A percentile compares a stretch with the other conserved stretches of the same genome.
Evolutionary conservation across 139 green algal species (phyloP).

Genomic region (Medakamo hakoo): DNA sequence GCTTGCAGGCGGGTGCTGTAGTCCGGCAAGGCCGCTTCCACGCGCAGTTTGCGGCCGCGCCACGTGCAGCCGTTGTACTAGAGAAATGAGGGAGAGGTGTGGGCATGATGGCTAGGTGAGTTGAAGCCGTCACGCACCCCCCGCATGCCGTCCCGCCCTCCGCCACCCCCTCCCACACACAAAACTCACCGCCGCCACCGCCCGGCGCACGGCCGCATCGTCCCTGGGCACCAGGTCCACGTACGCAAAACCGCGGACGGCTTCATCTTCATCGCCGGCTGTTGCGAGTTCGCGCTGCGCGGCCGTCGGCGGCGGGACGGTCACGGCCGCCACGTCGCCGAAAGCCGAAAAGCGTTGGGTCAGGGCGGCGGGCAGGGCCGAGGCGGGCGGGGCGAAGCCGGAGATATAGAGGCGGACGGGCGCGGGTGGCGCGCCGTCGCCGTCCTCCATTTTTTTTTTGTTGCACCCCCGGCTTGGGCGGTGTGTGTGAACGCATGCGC

Average conservation of each 20-base stretch:
- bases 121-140: not conserved
- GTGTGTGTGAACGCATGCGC: too few species aligned
- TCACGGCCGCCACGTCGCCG: slow-evolving; percentile 9
- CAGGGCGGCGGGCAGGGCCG: too few species aligned
- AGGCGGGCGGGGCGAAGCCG: not conserved
- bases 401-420: not conserved
- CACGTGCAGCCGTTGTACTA: slow-evolving; percentile 29
- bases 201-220: slow-evolving; percentile 3
- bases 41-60: slow-evolving; percentile 16
- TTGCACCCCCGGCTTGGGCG: too few species aligned
- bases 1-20: slow-evolving; percentile 8
- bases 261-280: too few species aligned
- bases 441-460: not conserved
- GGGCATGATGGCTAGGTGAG: not conserved
- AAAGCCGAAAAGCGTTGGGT: slow-evolving; percentile 15
- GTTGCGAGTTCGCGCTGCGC: not conserved
- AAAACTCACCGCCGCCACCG: slow-evolving; percentile 13
- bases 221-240: slow-evolving; percentile 18
- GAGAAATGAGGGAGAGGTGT: not conserved
- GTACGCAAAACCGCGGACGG: slow-evolving; percentile 23
- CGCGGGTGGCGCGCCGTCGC: not conserved
- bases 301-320: not conserved
- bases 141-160: not conserved
- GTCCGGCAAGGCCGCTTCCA: slow-evolving; percentile 19
- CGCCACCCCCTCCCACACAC: not conserved